A percentile compares a stretch with the other conserved stretches of the same genome.
Conservation (phyloP, 345 rosid genomes). For the Corymbia maculata region DNA sequence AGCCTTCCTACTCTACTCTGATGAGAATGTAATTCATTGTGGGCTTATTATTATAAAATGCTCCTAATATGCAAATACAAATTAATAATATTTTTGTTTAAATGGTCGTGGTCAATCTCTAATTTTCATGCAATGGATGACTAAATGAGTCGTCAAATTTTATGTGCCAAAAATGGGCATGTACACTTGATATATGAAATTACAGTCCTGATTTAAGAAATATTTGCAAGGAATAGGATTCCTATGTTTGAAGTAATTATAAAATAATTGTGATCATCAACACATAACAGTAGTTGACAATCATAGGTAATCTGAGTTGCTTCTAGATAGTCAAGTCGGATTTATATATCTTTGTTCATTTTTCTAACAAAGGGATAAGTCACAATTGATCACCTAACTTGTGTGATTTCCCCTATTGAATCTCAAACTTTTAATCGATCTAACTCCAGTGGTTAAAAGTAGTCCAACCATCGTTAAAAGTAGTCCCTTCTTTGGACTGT, state of each 20-base stretch:
- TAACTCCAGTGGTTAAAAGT: background rate
- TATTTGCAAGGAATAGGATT: background rate
- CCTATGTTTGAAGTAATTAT: background rate
- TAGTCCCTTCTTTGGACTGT: background rate
- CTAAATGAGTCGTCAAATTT: background rate
- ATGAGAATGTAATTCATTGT: background rate
- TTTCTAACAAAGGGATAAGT: background rate
- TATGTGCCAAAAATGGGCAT: no score
- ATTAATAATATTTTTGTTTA: background rate
- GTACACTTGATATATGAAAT: background rate
- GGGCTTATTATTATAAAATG: background rate
- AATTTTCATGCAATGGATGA: background rate
- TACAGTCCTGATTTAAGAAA: background rate
- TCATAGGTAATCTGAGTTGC: background rate
- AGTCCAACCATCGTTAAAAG: background rate
- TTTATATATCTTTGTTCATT: background rate
- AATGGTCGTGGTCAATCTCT: accelerated
- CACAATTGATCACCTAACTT: background rate
- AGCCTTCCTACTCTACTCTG: background rate
- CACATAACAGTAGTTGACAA: background rate
- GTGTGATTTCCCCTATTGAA: background rate
- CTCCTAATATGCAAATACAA: background rate
- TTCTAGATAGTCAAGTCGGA: background rate
- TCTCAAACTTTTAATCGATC: background rate
- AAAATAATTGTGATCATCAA: background rate